Evolutionary conservation across 495 filamentous ascomycete genomes (phyloP), one percentile per base, ranked within the genome.

Genomic region (Aspergillus avenaceus): DNA sequence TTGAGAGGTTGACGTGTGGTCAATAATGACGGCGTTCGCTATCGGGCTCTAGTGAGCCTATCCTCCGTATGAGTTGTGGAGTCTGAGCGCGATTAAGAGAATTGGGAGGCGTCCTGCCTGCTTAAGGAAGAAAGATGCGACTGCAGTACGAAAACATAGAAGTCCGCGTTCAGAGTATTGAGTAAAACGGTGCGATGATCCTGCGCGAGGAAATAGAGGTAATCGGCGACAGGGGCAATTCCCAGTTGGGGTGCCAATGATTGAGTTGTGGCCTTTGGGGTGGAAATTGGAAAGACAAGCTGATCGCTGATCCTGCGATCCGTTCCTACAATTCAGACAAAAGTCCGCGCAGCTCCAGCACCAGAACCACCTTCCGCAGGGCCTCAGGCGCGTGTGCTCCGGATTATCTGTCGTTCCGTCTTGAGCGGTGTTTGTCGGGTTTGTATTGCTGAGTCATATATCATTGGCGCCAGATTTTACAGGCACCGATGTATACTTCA

Each of bases 341-440:
- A 57, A 58, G 56, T 69, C 53, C 74, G 73, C 19, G 60, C 79
- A 48, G 50, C 58, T 49, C 18, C 49, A 31, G 16, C 34, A 38
- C 16, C 16, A 38, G 16, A n/a, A n/a, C n/a, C n/a, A n/a, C n/a
- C n/a, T n/a, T n/a, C n/a, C n/a, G 34, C 14, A 38, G 45, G 51
- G 58, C 58, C 58, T 61, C 44, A 61, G 58, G 58, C 54, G 54
- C 48, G 51, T 52, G 11, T 16, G 16, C 5, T 12, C n/a, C 52
- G 54, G 59, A 61, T 49, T 55, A 55, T 53, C 26, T 8, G n/a
- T 55, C 1, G 16, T 25, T 19, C 38, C 41, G 13, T 21, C 13
- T 47, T 21, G 5, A 44, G 18, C 12, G 9, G 22, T 36, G 25
- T 45, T 43, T 40, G 45, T 37, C 18, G 18, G 19, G 42, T 51